Evolutionary conservation across 2,329 filamentous ascomycete genomes (phyloP), one percentile per base, ranked within the genome.

Genomic region (Rutstroemia sp.): DNA sequence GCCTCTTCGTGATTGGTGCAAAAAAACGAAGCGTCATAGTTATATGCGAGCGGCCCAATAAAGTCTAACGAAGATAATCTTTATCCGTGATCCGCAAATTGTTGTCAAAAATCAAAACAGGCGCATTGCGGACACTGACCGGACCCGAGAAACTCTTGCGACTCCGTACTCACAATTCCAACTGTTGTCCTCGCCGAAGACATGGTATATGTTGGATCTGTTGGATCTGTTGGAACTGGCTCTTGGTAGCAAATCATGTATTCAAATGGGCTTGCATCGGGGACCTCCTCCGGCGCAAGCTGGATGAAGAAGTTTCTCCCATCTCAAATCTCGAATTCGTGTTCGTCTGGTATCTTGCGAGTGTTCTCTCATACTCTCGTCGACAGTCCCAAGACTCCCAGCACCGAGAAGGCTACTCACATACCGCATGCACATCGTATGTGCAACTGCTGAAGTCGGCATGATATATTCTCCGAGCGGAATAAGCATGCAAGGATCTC

Each of bases 141-240:
- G 30, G 30, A 9, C 10, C 30, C 30, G 30, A 34, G 30, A 34
- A 12, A 10, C 10, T 34, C 30, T 34, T 34, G 30, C 30, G 19
- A 23, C 23, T 23, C 23, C 23, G 23, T 23, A 42, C 17, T 30
- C 19, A 54, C 14, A 45, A 17, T 17, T 12, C 44, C 19, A 54
- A 54, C 51, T 27, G 51, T 54, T 54, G 37, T 42, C 34, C 23
- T 41, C 34, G 44, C 44, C 51, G 51, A 49, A 34, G 34, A n/a
- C 21, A 46, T 25, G 7, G 30, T 17, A 23, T 17, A 16, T 30
- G 48, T 9, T 42, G 25, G 25, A 27, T 6, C 25, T 25, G 25
- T 25, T 25, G 25, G 25, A 25, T 5, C 25, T 27, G 19, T 17
- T 42, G 21, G 38, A 23, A 17, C 5, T 34, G 30, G 30, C 12